phyloP scores from a whole-genome alignment of 257 asterid species.

The Agastache rugosa region DNA sequence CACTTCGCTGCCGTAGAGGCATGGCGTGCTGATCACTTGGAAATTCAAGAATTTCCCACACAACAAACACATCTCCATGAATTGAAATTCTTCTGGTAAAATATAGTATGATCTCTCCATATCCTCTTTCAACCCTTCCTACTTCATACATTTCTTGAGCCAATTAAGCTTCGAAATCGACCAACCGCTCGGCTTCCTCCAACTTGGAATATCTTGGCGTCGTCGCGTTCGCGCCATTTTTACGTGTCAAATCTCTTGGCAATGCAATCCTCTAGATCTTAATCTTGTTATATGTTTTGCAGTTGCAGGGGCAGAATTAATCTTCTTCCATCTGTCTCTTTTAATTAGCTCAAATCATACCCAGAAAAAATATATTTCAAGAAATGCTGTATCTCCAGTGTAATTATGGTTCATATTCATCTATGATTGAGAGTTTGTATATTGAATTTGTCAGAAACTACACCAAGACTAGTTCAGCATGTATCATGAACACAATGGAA shows the following conservation, averaged over 20 bases:
- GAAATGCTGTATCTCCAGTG: constrained; percentile 34
- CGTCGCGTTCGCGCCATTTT: neutral
- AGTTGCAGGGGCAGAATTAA: constrained; percentile 32
- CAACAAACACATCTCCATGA: constrained; percentile 1
- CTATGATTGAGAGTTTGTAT: constrained; percentile 39
- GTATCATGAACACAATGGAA: neutral
- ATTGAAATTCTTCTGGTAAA: neutral
- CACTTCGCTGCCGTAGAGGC: constrained; percentile 64
- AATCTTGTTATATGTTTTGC: constrained; percentile 28
- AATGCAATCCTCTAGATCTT: neutral
- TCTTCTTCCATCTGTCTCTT: constrained; percentile 30
- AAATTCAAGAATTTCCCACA: neutral
- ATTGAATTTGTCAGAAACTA: constrained; percentile 30
- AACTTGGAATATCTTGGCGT: constrained; percentile 23
- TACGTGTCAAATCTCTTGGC: neutral
- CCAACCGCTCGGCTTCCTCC: constrained; percentile 44
- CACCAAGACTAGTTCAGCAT: neutral
- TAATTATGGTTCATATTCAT: constrained; percentile 39
- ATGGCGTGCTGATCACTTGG: constrained; percentile 49
- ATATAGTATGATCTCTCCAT: neutral
- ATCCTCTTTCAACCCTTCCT: neutral
- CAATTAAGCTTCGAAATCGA: neutral
- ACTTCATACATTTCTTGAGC: neutral
- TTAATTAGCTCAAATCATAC: neutral
- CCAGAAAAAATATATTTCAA: constrained; percentile 14